Evolutionary conservation across 108 stramenopile genomes (phyloP), one percentile per base, ranked within the genome.

Genomic region (Heterococcus sp.): DNA sequence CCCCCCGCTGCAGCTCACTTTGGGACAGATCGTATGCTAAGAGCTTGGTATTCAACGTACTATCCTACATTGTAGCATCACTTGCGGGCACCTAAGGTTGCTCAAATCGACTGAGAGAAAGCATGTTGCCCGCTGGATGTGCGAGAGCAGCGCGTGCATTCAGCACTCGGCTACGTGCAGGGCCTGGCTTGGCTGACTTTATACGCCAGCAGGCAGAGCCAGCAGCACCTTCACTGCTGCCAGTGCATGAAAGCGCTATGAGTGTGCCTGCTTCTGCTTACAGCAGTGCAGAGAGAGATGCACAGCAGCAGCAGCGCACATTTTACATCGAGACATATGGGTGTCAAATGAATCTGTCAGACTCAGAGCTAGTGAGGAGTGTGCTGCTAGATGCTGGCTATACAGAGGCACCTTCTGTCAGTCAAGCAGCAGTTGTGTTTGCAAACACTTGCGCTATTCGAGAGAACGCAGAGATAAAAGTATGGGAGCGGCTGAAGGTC

Each of bases 391-490:
- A 73, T 69, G 65, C 71, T 46, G 73, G 68, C 26, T 87, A 87
- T 66, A 37, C 83, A 21, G 87, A 89, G 32, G 86, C 78, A 2
- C 36, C 67, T 2, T 70, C 82, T 31, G 78, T 90, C 40, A 85
- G 84, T 11, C 79, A 89, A 29, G 92, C 97, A 3, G 92, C 92
- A 32, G 80, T 99, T 3, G 78, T 95, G 5, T 84, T 99, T 36
- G 92, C 94, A 74, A 99, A 98, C 78, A 99, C 98, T 0, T 99
- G 98, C 87, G 98, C 98, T 31, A 95, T 99, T 75, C 92, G 98
- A 28, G 98, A 99, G 65, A 93, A 93, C 83, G 98, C 98, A 38
- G 98, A 99, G 87, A 74, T 75, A n/a, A 96, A 96, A 76, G 93
- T 98, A 2, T 95, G 94, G 93, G 81, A 93, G 66, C 93, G 98